phyloP scores from a whole-genome alignment of 352 stramenopile genomes.

The Globisporangium takayamanum region DNA sequence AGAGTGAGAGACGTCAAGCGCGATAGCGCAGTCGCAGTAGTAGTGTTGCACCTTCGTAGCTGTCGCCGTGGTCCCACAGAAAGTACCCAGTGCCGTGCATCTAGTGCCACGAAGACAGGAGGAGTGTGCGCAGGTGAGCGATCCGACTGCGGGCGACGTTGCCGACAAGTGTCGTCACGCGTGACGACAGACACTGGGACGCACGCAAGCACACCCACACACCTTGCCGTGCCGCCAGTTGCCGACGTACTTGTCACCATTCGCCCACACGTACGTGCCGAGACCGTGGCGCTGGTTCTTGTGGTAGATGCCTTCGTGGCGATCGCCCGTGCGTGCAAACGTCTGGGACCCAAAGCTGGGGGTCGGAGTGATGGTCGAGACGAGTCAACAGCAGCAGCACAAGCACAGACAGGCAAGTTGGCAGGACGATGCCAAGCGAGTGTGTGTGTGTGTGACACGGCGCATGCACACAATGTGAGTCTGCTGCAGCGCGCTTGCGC shows the following conservation, averaged over 20 bases:
- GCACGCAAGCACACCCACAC: constrained; percentile 1
- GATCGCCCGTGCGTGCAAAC: constrained; percentile 75
- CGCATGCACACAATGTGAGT: background rate
- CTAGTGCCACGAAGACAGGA: constrained; percentile 16
- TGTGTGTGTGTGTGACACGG: too few species aligned
- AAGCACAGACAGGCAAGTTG: background rate
- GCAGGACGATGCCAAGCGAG: too few species aligned
- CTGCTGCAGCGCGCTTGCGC: background rate
- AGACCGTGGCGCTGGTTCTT: constrained; percentile 80
- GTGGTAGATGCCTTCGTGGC: constrained; percentile 84
- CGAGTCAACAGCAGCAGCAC: background rate
- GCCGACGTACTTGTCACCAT: constrained; percentile 87
- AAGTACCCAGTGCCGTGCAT: constrained; percentile 75
- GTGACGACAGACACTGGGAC: background rate
- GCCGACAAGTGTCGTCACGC: too few species aligned
- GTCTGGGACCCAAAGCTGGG: constrained; percentile 76
- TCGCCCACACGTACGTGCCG: constrained; percentile 84
- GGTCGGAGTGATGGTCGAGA: constrained; percentile 1
- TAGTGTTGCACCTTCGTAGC: constrained; percentile 53
- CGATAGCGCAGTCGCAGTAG: too few species aligned
- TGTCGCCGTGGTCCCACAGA: constrained; percentile 66
- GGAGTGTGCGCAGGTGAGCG: background rate
- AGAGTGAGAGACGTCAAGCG: background rate
- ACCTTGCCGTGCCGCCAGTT: constrained; percentile 80
- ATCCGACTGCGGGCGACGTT: background rate